Evolutionary conservation across 1,284 basidiomycete species (phyloP).

Genomic region (Marasmius tenuissimus): DNA sequence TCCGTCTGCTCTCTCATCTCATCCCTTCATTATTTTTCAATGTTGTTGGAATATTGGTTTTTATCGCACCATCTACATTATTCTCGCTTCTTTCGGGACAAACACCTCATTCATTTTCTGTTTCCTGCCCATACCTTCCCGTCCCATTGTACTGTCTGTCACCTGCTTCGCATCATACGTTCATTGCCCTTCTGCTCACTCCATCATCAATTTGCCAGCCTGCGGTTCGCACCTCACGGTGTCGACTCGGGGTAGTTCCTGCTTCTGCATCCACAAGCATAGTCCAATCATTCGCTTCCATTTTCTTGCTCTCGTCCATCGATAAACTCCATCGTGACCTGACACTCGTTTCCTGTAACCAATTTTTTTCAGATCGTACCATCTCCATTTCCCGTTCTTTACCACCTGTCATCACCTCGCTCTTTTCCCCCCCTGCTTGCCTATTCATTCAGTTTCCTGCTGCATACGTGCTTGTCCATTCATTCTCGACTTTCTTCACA

Average conservation of each 20-base stretch:
- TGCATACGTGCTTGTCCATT: not conserved
- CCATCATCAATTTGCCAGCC: not conserved
- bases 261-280: too few species aligned
- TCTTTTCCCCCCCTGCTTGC: not conserved
- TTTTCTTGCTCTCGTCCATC: too few species aligned
- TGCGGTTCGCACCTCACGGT: not conserved
- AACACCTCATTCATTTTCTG: not conserved
- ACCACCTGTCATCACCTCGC: not conserved
- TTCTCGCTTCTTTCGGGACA: not conserved
- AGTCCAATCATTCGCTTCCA: too few species aligned
- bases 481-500: not conserved
- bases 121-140: not conserved
- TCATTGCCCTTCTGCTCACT: not conserved
- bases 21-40: not conserved
- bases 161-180: not conserved
- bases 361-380: too few species aligned
- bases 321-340: not conserved
- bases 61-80: not conserved
- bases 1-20: not conserved
- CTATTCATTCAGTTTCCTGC: not conserved
- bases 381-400: not conserved
- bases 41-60: constrained; percentile 9
- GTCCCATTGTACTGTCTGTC: not conserved
- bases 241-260: too few species aligned
- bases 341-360: not conserved